Conservation (phyloP, 495 filamentous ascomycete species). For the Pyrenula aspistea region DNA sequence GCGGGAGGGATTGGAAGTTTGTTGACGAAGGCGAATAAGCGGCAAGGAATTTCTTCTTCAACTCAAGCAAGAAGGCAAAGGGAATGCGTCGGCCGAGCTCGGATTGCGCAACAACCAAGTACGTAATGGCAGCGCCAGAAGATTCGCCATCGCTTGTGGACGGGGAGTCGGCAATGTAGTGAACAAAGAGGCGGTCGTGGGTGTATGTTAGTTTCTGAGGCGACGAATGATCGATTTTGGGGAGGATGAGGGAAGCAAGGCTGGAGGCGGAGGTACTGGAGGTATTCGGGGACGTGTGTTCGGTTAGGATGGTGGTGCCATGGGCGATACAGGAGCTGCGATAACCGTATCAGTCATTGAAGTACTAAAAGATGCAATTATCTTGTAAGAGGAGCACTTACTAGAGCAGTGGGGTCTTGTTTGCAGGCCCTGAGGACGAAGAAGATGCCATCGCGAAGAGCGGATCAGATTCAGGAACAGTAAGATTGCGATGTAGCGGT, state of each 20-base stretch:
- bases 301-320: conserved; percentile 80
- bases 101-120: conserved; percentile 67
- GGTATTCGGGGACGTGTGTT: conserved; percentile 67
- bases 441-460: background rate
- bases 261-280: conserved; percentile 64
- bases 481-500: too few relatives aligned
- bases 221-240: conserved; percentile 73
- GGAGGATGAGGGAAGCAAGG: conserved; percentile 87
- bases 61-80: conserved; percentile 86
- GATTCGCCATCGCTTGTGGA: conserved; percentile 38
- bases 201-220: conserved; percentile 91
- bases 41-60: conserved; percentile 75
- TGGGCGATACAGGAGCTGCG: conserved; percentile 80
- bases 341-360: conserved; percentile 1
- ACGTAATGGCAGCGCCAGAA: conserved; percentile 70
- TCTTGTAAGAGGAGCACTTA: background rate
- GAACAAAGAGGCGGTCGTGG: conserved; percentile 80
- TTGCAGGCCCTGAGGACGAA: background rate
- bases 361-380: background rate
- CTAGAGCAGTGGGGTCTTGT: background rate
- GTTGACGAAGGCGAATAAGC: conserved; percentile 56
- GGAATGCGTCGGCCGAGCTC: conserved; percentile 74
- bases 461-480: background rate
- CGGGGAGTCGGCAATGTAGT: conserved; percentile 84
- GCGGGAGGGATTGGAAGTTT: conserved; percentile 65